These are phyloP conservation scores for Colletotrichum gloeosporioides DNA, from an alignment of 2,329 filamentous ascomycete genomes.

Conservation along the genomic window DNA sequence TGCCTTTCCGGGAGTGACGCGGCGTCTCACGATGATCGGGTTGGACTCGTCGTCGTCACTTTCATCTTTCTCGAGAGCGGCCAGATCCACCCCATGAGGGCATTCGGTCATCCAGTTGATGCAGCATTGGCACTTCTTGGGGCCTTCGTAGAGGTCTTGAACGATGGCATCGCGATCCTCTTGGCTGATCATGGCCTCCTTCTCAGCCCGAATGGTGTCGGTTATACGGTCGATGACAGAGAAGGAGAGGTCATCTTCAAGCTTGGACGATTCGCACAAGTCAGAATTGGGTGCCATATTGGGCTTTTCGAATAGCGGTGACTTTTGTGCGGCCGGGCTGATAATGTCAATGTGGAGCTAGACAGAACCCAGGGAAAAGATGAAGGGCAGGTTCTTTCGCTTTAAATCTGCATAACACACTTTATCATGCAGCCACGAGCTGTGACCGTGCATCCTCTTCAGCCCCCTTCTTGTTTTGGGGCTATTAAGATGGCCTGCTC, in stretches of 20 bases:
- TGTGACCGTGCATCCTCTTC: not conserved
- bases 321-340: not conserved
- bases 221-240: conserved; percentile 6
- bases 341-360: not conserved
- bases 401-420: not conserved
- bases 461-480: not conserved
- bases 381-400: not conserved
- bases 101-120: conserved; percentile 32
- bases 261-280: not conserved
- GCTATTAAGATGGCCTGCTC: not conserved
- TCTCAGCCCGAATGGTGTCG: not conserved
- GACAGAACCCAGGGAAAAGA: not conserved
- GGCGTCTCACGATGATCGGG: conserved; percentile 25
- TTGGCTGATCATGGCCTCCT: not conserved
- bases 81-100: conserved; percentile 23
- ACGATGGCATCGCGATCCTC: conserved; percentile 14
- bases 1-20: conserved; percentile 16
- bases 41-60: not conserved
- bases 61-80: not conserved
- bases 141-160: conserved; percentile 32
- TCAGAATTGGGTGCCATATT: not conserved
- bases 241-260: conserved; percentile 9
- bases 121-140: conserved; percentile 31
- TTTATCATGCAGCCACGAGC: not conserved
- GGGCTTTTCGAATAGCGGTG: not conserved